A percentile compares a stretch with the other conserved stretches of the same genome.
Evolutionary conservation across 1,284 basidiomycete genomes (phyloP).

Genomic region (Ustilago shanxiensis): DNA sequence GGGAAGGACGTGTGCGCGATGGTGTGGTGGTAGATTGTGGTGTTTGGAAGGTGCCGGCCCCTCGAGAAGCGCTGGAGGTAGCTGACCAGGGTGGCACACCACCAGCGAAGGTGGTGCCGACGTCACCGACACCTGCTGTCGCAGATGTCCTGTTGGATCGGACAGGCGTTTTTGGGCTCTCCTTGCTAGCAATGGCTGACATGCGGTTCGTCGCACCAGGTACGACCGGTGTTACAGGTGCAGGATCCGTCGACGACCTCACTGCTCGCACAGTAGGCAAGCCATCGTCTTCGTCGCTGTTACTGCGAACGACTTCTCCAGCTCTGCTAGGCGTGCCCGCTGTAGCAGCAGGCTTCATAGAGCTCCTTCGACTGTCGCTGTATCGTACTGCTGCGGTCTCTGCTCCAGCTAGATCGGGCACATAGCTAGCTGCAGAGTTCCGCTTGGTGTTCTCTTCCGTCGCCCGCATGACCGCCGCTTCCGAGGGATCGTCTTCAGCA

Average conservation of each 20-base stretch:
- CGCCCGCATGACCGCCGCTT: conserved; percentile 18
- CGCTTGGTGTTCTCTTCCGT: conserved; percentile 43
- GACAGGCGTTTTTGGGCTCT: conserved; percentile 23
- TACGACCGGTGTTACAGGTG: conserved; percentile 25
- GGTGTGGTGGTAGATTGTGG: conserved; percentile 30
- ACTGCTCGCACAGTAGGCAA: conserved; percentile 30
- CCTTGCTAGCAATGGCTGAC: background rate
- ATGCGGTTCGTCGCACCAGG: conserved; percentile 23
- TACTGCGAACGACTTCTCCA: background rate
- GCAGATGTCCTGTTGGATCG: conserved; percentile 4
- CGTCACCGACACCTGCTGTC: background rate
- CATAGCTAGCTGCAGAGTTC: conserved; percentile 45
- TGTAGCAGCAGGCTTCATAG: conserved; percentile 12
- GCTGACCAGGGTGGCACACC: conserved; percentile 25
- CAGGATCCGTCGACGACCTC: conserved; percentile 21
- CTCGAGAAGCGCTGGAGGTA: conserved; percentile 24
- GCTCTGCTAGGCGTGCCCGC: conserved; percentile 6
- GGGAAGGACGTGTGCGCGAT: conserved; percentile 18
- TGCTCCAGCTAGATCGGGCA: conserved; percentile 38
- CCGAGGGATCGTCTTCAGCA: conserved; percentile 48
- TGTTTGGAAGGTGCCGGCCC: conserved; percentile 22
- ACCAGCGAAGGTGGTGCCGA: background rate
- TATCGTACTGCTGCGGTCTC: conserved; percentile 37
- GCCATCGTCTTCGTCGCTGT: conserved; percentile 20
- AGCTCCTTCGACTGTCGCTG: conserved; percentile 24